phyloP scores from a whole-genome alignment of 345 rosid species.

The Citrus inodora region DNA sequence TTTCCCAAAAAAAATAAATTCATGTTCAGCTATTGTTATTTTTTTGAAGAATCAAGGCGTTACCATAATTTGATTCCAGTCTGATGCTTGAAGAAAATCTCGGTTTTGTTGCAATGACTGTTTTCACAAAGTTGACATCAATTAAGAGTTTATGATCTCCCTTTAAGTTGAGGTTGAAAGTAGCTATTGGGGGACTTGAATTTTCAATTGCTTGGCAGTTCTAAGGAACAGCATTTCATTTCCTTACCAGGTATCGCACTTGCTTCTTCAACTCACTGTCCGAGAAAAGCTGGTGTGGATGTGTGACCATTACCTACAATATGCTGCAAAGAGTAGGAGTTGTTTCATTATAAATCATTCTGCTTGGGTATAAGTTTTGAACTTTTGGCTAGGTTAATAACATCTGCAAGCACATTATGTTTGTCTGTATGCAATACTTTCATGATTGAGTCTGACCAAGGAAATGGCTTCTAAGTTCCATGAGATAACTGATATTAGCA shows the following conservation, averaged over 20 bases:
- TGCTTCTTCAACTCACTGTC: no score
- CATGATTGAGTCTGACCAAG: not conserved
- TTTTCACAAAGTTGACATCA: not conserved
- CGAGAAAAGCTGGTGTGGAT: no score
- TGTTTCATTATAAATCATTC: not conserved
- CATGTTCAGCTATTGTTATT: no score
- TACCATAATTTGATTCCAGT: not conserved
- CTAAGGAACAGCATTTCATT: no score
- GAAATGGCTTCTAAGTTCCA: not conserved
- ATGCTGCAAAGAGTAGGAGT: no score
- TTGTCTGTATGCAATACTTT: not conserved
- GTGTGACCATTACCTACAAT: no score
- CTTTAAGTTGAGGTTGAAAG: not conserved
- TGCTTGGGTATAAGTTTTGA: not conserved
- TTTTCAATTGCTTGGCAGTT: not conserved
- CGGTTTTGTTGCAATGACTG: not conserved
- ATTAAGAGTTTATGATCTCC: not conserved
- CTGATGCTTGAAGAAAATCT: not conserved
- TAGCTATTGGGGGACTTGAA: not conserved
- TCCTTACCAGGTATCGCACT: no score
- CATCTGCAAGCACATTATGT: not conserved
- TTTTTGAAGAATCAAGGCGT: not conserved
- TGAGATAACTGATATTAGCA: not conserved
- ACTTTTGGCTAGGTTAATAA: not conserved
- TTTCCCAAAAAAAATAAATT: no score